These are phyloP conservation scores for Cicer chorassanicum DNA, from an alignment of 306 rosid genomes.

Conservation along the genomic window DNA sequence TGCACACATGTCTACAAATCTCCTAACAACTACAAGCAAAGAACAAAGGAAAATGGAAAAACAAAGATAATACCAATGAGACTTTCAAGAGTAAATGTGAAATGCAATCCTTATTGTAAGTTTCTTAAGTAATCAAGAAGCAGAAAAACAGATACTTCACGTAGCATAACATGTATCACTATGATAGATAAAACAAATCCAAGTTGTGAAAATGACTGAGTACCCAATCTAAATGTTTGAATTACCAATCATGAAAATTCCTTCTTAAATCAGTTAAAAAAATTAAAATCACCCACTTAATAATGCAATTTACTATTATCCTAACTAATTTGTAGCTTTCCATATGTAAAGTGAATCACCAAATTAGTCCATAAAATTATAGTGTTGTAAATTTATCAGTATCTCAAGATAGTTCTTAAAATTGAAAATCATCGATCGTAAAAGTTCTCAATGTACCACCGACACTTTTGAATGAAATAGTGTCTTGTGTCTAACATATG, in stretches of 20 bases:
- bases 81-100: constrained; percentile 8
- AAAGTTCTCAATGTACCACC: no score
- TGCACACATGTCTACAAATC: not conserved
- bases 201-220: constrained; percentile 30
- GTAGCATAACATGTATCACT: not conserved
- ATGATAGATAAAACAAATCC: not conserved
- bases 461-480: not conserved
- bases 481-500: no score
- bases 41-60: not conserved
- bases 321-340: not conserved
- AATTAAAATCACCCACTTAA: not conserved
- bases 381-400: not conserved
- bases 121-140: not conserved
- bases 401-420: not conserved
- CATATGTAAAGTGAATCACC: not conserved
- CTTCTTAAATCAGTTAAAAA: constrained; percentile 14
- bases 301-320: constrained; percentile 3
- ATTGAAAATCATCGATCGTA: not conserved
- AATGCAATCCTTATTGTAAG: not conserved
- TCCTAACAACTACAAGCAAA: constrained; percentile 5
- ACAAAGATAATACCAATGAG: not conserved
- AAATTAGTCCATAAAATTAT: not conserved
- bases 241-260: constrained; percentile 18
- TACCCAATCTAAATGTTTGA: not conserved
- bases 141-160: not conserved